Percentiles rank a stretch among this genome's conserved stretches.
phyloP scores from a whole-genome alignment of 2,329 filamentous ascomycete species.

The Pseudogymnoascus sp. region DNA sequence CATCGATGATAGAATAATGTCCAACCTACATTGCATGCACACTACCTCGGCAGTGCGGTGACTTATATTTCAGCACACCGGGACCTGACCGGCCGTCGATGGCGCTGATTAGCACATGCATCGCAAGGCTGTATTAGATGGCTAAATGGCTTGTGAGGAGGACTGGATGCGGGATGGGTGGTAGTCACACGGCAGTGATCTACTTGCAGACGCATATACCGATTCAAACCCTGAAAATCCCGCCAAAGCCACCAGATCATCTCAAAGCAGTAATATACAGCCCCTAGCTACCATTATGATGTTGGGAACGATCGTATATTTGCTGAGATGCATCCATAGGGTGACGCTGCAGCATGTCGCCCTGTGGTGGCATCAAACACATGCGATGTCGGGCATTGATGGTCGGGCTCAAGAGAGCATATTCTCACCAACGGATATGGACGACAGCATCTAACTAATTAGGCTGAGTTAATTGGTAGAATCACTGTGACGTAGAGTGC shows the following conservation, averaged over 20 bases:
- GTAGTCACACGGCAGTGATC: not conserved
- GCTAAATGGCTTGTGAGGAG: not conserved
- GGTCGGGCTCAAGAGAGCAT: not conserved
- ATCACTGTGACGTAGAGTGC: not conserved
- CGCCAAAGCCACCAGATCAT: not conserved
- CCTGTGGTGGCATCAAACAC: not conserved
- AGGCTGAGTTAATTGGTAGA: not conserved
- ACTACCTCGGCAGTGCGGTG: not conserved
- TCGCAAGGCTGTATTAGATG: not conserved
- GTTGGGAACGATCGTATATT: not conserved
- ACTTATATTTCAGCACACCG: not conserved
- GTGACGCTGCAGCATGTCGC: not conserved
- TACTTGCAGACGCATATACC: not conserved
- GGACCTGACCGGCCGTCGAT: not conserved
- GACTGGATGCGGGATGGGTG: not conserved
- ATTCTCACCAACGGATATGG: not conserved
- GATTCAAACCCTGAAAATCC: conserved; percentile 1
- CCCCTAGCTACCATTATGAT: not conserved
- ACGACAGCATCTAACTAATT: not conserved
- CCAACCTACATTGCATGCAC: not conserved
- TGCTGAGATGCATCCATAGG: not conserved
- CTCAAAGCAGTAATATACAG: not conserved
- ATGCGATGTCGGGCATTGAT: not conserved
- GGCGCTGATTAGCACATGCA: not conserved
- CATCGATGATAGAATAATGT: not conserved